These are phyloP conservation scores for Clavaria fumosa DNA, from an alignment of 768 basidiomycete genomes.

Conservation along the genomic window DNA sequence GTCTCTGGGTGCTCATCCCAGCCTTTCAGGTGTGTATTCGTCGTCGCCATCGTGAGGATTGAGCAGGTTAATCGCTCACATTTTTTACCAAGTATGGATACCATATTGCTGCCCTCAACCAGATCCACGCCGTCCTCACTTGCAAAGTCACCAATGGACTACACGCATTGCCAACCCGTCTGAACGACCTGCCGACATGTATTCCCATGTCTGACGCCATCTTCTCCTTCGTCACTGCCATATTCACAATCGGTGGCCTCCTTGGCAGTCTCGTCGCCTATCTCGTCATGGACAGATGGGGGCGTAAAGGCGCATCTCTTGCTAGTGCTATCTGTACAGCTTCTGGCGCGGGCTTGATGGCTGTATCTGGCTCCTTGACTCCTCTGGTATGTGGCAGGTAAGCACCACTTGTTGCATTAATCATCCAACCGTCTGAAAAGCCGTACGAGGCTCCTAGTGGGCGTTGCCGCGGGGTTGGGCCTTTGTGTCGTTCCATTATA, in stretches of 20 bases:
- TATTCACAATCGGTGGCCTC: conserved; percentile 82
- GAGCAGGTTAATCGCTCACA: conserved; percentile 3
- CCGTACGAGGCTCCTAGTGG: conserved; percentile 38
- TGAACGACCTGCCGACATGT: conserved; percentile 47
- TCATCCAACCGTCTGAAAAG: conserved; percentile 1
- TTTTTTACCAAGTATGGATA: conserved; percentile 58
- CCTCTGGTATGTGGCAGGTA: conserved; percentile 54
- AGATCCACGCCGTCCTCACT: conserved; percentile 65
- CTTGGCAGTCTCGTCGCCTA: conserved; percentile 59
- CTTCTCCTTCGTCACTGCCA: conserved; percentile 72
- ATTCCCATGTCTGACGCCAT: conserved; percentile 61
- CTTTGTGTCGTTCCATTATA: conserved; percentile 73
- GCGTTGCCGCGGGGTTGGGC: conserved; percentile 58
- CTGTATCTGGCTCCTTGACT: conserved; percentile 36
- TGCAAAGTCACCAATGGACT: conserved; percentile 30
- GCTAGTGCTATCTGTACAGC: conserved; percentile 40
- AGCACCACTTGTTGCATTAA: conserved; percentile 10
- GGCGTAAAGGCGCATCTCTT: conserved; percentile 53
- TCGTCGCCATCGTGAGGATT: not conserved
- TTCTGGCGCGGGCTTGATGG: conserved; percentile 52
- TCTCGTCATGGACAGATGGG: conserved; percentile 50
- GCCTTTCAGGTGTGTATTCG: conserved; percentile 35
- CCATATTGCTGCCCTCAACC: conserved; percentile 84
- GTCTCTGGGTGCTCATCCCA: conserved; percentile 49
- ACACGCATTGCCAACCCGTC: conserved; percentile 12